Evolutionary conservation across 176 grass and related monocot species (phyloP), one percentile per base, ranked within the genome.

Genomic region (Alopecurus myosuroides): DNA sequence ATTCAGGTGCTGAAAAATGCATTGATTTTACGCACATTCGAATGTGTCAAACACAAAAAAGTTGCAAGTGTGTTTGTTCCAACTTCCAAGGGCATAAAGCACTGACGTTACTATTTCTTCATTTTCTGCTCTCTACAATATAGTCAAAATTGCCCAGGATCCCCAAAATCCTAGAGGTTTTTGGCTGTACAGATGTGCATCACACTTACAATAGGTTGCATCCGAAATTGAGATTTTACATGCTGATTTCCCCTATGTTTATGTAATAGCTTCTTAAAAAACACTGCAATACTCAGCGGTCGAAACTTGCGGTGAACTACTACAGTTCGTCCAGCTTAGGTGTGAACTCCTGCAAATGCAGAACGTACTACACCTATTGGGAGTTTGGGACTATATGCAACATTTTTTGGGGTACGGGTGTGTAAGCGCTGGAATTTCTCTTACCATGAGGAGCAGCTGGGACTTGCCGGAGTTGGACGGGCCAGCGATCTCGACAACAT

Each of bases 381-480:
- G 11, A 19, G 19, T 30, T 52, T 69, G 72, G 52, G 11, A 19
- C 25, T 30, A 72, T 46, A 26, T 10, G 55, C 51, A 73, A 39
- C 52, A 23, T 46, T 64, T 79, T 19, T n/a, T 29, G 14, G 22
- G 37, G 31, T 2, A 29, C n/a, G 6, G 23, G 23, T 60, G 5
- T 19, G 36, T 19, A 25, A 2, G 13, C 3, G 12, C 31, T 18
- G 22, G 11, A 11, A 41, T 26, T 77, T 46, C 9, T 10, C 51
- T 77, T 92, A 94, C 97, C 93, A 79, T 89, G 78, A 96, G 85
- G 61, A 99, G 89, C 9, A 96, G 75, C 75, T 96, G 89, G 25
- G 97, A 90, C 85, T 99, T 99, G 86, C 91, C 93, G 15, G 97
- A 96, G 81, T 89, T 88, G 12, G 89, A 94, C 53, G 91, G 93